Evolutionary conservation across 1,139 yeast species (phyloP).

Genomic region (Meyerozyma sp.): DNA sequence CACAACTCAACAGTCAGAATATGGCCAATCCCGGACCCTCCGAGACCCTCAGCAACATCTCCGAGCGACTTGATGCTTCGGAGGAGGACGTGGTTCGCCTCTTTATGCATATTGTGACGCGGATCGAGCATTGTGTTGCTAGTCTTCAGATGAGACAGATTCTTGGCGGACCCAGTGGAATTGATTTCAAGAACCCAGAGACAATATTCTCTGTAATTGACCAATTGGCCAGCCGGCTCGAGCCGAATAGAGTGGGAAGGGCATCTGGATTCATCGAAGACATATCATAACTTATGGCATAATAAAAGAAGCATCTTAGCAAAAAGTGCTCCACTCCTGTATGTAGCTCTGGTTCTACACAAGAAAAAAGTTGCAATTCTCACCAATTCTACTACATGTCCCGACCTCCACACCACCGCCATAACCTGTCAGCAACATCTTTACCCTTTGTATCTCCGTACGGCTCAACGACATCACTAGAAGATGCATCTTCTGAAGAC

Average conservation of each 20-base stretch:
- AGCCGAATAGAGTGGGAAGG: neutral
- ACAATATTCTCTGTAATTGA: neutral
- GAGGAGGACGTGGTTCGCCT: constrained; percentile 40
- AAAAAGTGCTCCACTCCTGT: neutral
- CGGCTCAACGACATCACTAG: constrained; percentile 4
- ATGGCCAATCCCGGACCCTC: neutral
- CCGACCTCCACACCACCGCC: constrained; percentile 3
- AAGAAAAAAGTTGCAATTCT: neutral
- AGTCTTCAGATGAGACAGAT: constrained; percentile 31
- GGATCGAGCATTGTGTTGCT: constrained; percentile 54
- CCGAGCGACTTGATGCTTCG: constrained; percentile 16
- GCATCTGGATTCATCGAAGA: constrained; percentile 1
- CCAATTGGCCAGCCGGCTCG: neutral
- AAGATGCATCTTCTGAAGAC: neutral
- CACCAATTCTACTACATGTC: neutral
- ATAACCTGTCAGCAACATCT: constrained; percentile 6
- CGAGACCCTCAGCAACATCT: constrained; percentile 12
- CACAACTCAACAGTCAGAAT: constrained; percentile 9
- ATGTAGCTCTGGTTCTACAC: neutral
- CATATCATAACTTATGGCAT: neutral
- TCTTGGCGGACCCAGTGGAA: constrained; percentile 19
- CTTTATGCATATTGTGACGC: constrained; percentile 56
- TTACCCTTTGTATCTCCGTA: constrained; percentile 3
- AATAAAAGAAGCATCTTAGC: no score
- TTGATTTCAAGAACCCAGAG: constrained; percentile 6